Percentiles rank a stretch among this genome's conserved stretches.
These are phyloP conservation scores for Leccinum obscurum DNA, from an alignment of 768 basidiomycete genomes.

Conservation along the genomic window DNA sequence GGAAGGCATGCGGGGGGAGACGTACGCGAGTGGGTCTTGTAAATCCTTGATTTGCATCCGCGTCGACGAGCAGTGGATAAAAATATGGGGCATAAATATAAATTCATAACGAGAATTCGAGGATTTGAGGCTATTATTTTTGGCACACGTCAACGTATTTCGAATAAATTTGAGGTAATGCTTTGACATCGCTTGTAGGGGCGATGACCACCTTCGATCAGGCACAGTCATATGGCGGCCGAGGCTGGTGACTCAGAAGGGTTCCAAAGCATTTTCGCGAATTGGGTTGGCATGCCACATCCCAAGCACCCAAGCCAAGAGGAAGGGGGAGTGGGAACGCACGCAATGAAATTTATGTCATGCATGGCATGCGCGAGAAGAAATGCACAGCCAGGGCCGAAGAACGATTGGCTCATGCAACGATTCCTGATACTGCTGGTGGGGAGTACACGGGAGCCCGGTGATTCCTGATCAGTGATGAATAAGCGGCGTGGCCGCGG, in stretches of 20 bases:
- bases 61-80: conserved; percentile 12
- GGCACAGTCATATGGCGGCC: conserved; percentile 19
- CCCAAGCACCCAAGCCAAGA: background rate
- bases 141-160: conserved; percentile 16
- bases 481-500: conserved; percentile 10
- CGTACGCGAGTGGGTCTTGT: background rate
- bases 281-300: conserved; percentile 3
- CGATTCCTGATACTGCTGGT: conserved; percentile 14
- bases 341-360: background rate
- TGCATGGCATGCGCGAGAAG: conserved; percentile 5
- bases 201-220: conserved; percentile 25
- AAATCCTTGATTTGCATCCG: background rate
- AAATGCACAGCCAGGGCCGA: conserved; percentile 2
- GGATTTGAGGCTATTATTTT: conserved; percentile 33
- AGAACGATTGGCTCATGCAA: conserved; percentile 1
- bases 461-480: conserved; percentile 11
- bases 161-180: conserved; percentile 28
- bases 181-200: conserved; percentile 28
- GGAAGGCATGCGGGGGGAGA: background rate
- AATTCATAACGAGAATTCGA: conserved; percentile 2
- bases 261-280: background rate
- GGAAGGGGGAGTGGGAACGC: background rate
- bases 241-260: conserved; percentile 6
- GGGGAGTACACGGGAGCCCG: conserved; percentile 17
- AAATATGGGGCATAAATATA: conserved; percentile 30